Evolutionary conservation across 352 stramenopile species (phyloP).

Genomic region (Phytopythium cucurbitacearum): DNA sequence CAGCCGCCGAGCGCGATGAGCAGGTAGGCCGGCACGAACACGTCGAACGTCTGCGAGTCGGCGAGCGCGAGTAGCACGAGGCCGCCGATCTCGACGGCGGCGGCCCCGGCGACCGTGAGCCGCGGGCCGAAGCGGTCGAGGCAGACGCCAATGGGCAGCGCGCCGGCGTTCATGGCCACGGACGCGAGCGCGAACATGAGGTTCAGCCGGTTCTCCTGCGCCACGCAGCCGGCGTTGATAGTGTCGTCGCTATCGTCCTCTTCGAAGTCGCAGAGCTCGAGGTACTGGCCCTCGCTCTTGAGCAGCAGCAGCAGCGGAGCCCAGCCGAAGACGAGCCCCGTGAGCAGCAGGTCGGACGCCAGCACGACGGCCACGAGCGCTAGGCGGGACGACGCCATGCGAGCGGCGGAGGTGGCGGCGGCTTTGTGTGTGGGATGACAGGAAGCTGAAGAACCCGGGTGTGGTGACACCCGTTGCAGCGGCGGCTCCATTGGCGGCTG

Average conservation of each 20-base stretch:
- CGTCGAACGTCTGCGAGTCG: conserved; percentile 69
- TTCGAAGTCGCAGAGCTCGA: conserved; percentile 50
- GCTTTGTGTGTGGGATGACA: too few relatives aligned
- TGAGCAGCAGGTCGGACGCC: conserved; percentile 78
- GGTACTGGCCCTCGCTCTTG: conserved; percentile 77
- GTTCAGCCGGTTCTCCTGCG: conserved; percentile 84
- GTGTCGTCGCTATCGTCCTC: conserved; percentile 15
- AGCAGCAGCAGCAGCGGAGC: conserved; percentile 81
- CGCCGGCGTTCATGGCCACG: conserved; percentile 72
- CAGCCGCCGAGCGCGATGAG: conserved; percentile 65
- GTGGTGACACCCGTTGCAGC: too few relatives aligned
- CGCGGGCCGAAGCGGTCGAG: conserved; percentile 68
- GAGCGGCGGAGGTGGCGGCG: not conserved
- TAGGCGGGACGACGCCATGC: conserved; percentile 40
- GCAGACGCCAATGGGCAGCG: conserved; percentile 76
- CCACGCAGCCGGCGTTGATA: conserved; percentile 31
- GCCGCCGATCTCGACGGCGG: conserved; percentile 61
- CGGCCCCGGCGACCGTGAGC: conserved; percentile 40
- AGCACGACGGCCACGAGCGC: conserved; percentile 67
- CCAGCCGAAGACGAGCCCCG: conserved; percentile 86
- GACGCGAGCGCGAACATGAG: conserved; percentile 83
- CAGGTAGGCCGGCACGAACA: conserved; percentile 70
- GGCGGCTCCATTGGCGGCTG: too few relatives aligned
- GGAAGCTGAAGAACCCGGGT: too few relatives aligned
- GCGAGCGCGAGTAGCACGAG: conserved; percentile 67